Percentiles rank a stretch among this genome's conserved stretches.
Conservation (phyloP, 306 rosid species). For the Rosa chinensis region DNA sequence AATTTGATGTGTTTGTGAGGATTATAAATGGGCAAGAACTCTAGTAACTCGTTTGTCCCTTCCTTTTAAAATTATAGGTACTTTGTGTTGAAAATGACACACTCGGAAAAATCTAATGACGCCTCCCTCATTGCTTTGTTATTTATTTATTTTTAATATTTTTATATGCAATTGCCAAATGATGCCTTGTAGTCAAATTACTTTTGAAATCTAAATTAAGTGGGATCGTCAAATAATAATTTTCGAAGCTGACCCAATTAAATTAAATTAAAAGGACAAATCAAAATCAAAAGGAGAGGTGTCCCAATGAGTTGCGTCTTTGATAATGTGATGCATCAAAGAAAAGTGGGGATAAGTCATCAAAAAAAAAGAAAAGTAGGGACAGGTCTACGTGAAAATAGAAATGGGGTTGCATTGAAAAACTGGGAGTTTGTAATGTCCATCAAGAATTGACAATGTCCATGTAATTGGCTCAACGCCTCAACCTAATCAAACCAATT, state of each 20-base stretch:
- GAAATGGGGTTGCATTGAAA: background rate
- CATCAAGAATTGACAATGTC: constrained; percentile 1
- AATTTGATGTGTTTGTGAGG: no score
- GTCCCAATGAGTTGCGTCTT: background rate
- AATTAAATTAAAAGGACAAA: background rate
- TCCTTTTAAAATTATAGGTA: no score
- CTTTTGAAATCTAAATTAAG: background rate
- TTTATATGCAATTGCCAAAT: background rate
- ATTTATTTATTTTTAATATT: no score
- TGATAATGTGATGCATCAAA: background rate
- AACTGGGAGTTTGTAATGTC: background rate
- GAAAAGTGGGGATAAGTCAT: background rate
- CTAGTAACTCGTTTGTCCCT: background rate
- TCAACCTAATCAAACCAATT: background rate
- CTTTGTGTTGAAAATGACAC: background rate
- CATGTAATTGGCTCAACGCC: background rate
- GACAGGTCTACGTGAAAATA: background rate
- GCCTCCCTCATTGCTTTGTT: no score
- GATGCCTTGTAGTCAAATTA: background rate
- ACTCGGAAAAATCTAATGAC: no score
- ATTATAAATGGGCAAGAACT: no score
- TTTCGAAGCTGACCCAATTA: background rate
- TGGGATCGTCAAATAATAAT: background rate
- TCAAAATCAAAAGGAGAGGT: background rate
- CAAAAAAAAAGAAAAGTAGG: background rate